phyloP scores from a whole-genome alignment of 1,284 basidiomycete species.

The Cryptococcus depauperatus region DNA sequence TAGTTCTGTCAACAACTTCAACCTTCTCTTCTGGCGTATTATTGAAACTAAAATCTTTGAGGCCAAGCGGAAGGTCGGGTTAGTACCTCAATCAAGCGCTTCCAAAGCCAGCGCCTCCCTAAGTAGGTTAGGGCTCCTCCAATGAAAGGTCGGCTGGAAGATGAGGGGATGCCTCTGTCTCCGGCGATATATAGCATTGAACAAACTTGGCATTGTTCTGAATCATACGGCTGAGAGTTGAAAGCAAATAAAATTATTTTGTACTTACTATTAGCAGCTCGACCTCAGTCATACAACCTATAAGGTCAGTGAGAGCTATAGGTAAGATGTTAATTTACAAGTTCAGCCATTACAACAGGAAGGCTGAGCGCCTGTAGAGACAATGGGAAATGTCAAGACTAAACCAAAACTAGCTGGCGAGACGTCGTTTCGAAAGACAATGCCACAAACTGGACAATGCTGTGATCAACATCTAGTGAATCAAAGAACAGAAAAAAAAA shows the following conservation, averaged over 20 bases:
- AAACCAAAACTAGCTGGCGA: conserved; percentile 34
- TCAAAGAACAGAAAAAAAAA: too few species aligned
- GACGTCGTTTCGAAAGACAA: conserved; percentile 26
- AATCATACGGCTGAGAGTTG: neutral
- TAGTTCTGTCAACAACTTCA: conserved; percentile 64
- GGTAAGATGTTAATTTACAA: neutral
- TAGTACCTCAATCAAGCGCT: conserved; percentile 40
- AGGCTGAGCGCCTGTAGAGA: conserved; percentile 1
- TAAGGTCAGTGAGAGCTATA: neutral
- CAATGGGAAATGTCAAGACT: conserved; percentile 31
- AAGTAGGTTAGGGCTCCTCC: conserved; percentile 25
- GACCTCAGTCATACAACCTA: conserved; percentile 1
- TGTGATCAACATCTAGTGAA: conserved; percentile 1
- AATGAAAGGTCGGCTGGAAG: conserved; percentile 18
- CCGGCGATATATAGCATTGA: conserved; percentile 23
- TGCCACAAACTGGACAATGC: conserved; percentile 31
- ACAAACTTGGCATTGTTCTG: conserved; percentile 32
- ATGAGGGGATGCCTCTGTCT: conserved; percentile 17
- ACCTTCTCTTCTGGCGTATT: conserved; percentile 44
- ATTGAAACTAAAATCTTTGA: conserved; percentile 31
- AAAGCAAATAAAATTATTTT: neutral
- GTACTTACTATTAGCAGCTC: conserved; percentile 4
- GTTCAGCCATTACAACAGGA: neutral
- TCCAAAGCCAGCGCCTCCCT: conserved; percentile 37
- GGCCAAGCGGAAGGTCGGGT: conserved; percentile 37